A percentile compares a stretch with the other conserved stretches of the same genome.
These are phyloP conservation scores for Rhodomyrtus psidioides DNA, from an alignment of 441 rosid species.

Conservation along the genomic window DNA sequence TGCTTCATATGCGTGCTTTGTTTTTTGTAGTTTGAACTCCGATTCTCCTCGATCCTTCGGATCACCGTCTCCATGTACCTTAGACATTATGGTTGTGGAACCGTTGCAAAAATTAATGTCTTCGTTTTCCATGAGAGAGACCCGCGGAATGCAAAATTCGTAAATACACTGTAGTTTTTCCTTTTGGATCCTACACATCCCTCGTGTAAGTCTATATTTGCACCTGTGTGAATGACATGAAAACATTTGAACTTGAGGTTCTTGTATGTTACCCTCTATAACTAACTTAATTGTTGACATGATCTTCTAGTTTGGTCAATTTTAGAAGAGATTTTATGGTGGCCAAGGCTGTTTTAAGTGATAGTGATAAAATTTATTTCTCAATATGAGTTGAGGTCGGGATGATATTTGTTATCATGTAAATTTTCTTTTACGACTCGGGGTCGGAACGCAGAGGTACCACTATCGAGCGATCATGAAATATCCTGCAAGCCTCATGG, in stretches of 20 bases:
- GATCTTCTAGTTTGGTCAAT: neutral
- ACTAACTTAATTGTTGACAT: neutral
- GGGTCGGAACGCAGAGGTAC: neutral
- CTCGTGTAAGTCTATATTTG: neutral
- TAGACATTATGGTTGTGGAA: neutral
- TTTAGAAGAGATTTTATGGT: neutral
- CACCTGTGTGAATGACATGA: neutral
- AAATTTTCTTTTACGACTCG: neutral
- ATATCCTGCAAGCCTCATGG: neutral
- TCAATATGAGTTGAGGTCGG: neutral
- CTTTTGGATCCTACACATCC: neutral
- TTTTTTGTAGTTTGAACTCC: neutral
- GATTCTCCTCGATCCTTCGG: neutral
- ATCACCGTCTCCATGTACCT: neutral
- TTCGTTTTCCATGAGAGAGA: neutral
- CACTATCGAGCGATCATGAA: neutral
- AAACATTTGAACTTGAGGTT: neutral
- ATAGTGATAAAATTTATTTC: neutral
- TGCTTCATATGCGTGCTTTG: neutral
- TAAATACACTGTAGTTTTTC: neutral
- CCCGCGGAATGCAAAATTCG: neutral
- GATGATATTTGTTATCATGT: neutral
- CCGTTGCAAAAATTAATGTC: neutral
- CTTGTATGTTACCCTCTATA: neutral
- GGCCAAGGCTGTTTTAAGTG: neutral